Evolutionary conservation across 73 alveolate species (phyloP), one percentile per base, ranked within the genome.

Genomic region (Paraurostyla sp.): DNA sequence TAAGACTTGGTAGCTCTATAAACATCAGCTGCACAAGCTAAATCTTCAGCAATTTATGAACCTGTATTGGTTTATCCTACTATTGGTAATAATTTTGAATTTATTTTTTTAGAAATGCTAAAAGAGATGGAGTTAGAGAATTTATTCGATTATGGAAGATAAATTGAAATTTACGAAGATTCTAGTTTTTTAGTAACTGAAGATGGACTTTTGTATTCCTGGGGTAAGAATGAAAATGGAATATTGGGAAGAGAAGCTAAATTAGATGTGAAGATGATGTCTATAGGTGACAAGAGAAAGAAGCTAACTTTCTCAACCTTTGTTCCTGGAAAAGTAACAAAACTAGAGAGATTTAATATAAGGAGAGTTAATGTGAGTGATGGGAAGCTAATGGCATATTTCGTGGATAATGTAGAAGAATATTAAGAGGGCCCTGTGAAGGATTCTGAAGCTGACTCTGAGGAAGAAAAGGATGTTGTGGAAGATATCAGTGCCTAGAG

Each of bases 221-320:
- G 89, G 89, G 89, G 89, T 40, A 78, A 78, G 45, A 78, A 78
- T 36, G 89, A 78, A 0, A 49, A 78, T 52, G 78, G 78, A 29
- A 43, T 78, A 7, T 59, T 78, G 4, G 89, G 89, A 4, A 78
- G 89, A 52, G 89, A 78, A 78, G 78, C 89, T 15, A 78, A 78
- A 32, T 20, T 78, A 27, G 89, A 78, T 52, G 65, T 54, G 3
- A 50, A 78, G 32, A 36, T 51, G 80, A 36, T 48, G 65, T 9
- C 82, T 6, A 22, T 22, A 16, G 32, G 58, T 65, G 86, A 73
- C 29, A 73, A 73, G 36, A 41, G 71, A 30, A 54, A 78, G 22
- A 78, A 54, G 42, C 89, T 78, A 11, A 78, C 80, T 9, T 78
- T 78, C 89, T 78, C 89, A 35, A 78, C 76, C 4, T 78, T 54